Conservation (phyloP, 257 asterid genomes). For the Capsicum chinense region DNA sequence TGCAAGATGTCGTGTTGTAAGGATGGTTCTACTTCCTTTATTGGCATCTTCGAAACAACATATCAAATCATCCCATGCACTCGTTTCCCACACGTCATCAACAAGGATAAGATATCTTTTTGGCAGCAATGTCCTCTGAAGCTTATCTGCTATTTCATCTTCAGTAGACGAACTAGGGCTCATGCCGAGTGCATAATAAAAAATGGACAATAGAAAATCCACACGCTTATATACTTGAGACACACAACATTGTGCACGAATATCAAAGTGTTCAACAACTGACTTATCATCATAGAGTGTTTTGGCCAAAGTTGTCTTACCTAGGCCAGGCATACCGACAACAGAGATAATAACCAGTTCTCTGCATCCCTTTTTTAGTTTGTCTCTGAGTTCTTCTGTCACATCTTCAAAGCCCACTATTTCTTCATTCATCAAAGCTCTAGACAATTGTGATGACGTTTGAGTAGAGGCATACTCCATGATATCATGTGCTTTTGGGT, state of each 20-base stretch:
- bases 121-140: neutral
- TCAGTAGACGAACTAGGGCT: neutral
- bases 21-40: slow-evolving; percentile 25
- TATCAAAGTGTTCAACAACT: slow-evolving; percentile 11
- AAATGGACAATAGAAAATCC: neutral
- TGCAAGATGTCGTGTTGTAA: neutral
- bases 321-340: slow-evolving; percentile 32
- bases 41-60: neutral
- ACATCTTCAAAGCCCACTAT: neutral
- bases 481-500: neutral
- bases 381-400: neutral
- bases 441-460: neutral
- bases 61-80: slow-evolving; percentile 26
- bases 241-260: slow-evolving; percentile 20
- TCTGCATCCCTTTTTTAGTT: neutral
- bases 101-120: slow-evolving; percentile 17
- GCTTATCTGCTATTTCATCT: neutral
- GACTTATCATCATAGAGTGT: neutral
- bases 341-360: slow-evolving; percentile 17
- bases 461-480: neutral
- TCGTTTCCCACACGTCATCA: slow-evolving; percentile 1
- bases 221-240: neutral
- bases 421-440: neutral
- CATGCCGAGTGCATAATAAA: neutral
- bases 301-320: slow-evolving; percentile 31